Evolutionary conservation across 768 basidiomycete genomes (phyloP), one percentile per base, ranked within the genome.

Genomic region (Candolleomyces aberdarensis): DNA sequence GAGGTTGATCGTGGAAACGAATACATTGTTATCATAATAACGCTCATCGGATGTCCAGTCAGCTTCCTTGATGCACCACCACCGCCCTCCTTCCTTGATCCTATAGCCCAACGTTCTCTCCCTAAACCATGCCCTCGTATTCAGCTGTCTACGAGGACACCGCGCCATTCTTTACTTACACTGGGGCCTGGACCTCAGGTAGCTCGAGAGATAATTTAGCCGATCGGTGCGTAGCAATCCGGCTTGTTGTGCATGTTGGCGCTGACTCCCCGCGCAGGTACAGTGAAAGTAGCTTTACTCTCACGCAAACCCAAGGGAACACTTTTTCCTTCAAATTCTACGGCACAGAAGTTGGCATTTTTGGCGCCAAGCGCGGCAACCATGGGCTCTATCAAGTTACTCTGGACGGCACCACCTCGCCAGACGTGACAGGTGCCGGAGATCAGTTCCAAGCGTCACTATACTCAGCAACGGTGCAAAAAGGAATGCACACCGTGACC

Each of bases 261-360:
- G 13, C 41, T n/a, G 46, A 36, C 57, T 47, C 49, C 48, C 51
- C 52, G 31, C 20, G 22, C 32, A 65, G 63, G 31, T 65, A 61
- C 48, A 50, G 58, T 20, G 36, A 62, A 44, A 62, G 52, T 20
- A 61, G 57, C 26, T 69, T 63, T 51, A 68, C 69, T 5, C 60
- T 66, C 8, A 78, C 75, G 22, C 69, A 73, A 29, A 57, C 65
- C 3, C 63, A 70, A 15, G 69, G 69, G 7, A 72, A 70, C 1
- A 54, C 64, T 2, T 71, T 66, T 2, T 64, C 68, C 0, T 72
- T 80, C 59, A 49, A 39, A 36, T 80, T 78, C 69, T 76, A 77
- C 52, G 80, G 79, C 5, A 75, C 75, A 5, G 65, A 66, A n/a
- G 58, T 80, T 32, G 70, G 68, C 60, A 66, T 81, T 19, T 79